Conservation (phyloP, 495 filamentous ascomycete species). For the Choiromyces venosus region DNA sequence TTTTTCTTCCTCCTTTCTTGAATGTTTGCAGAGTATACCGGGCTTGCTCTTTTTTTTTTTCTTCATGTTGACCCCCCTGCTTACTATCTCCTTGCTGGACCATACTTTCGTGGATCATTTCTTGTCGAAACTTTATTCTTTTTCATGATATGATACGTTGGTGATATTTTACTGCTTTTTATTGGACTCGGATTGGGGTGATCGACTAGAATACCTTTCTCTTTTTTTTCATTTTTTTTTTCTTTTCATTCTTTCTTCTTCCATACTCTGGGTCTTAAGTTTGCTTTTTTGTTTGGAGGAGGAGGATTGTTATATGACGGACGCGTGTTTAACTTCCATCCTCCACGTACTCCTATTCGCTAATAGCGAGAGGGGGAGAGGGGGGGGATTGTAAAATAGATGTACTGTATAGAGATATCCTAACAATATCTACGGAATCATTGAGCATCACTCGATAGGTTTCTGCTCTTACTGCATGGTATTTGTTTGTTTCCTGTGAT, state of each 20-base stretch:
- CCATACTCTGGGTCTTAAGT: not conserved
- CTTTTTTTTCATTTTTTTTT: not conserved
- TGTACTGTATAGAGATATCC: not conserved
- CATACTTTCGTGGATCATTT: not conserved
- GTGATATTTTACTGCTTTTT: not conserved
- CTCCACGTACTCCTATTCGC: not conserved
- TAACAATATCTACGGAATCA: not conserved
- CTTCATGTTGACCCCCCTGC: not conserved
- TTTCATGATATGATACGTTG: not conserved
- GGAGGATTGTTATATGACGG: not conserved
- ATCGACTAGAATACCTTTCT: not conserved
- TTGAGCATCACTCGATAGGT: not conserved
- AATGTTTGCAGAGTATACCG: not conserved
- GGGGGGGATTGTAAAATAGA: not conserved
- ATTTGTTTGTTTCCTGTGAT: not conserved
- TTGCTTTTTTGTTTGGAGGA: not conserved
- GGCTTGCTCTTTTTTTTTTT: conserved; percentile 2
- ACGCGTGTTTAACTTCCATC: not conserved
- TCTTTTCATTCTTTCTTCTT: not conserved
- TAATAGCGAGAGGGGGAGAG: not conserved
- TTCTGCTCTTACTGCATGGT: not conserved
- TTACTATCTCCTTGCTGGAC: not conserved
- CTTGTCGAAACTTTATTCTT: not conserved
- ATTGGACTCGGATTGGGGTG: not conserved
- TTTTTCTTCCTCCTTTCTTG: conserved; percentile 4